These are phyloP conservation scores for Polytrichum commune DNA, from an alignment of 225 moss, liverwort and hornwort species.

Conservation along the genomic window DNA sequence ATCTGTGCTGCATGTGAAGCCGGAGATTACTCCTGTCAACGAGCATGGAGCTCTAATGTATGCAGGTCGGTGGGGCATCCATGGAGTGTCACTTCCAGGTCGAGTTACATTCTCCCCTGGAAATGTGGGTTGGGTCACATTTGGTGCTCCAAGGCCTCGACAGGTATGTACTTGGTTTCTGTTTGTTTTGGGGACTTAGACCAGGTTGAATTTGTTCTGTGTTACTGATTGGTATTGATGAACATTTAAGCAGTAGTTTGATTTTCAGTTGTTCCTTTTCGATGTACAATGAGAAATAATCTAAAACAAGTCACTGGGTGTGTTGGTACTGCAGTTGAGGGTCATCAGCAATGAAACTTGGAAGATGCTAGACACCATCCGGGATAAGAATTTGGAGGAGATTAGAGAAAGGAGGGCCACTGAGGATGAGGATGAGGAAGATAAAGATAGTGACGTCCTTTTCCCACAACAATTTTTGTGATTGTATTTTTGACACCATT, in stretches of 20 bases:
- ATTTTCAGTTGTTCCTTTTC: too few relatives aligned
- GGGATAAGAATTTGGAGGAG: slow-evolving; percentile 30
- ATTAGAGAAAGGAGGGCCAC: slow-evolving; percentile 43
- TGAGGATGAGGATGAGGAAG: slow-evolving; percentile 62
- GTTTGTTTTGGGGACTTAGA: neutral
- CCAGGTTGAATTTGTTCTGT: neutral
- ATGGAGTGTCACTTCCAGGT: slow-evolving; percentile 90
- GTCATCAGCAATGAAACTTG: slow-evolving; percentile 87
- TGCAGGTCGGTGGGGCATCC: slow-evolving; percentile 91
- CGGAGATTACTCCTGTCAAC: slow-evolving; percentile 70
- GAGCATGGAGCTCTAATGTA: slow-evolving; percentile 86
- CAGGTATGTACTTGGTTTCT: slow-evolving; percentile 46
- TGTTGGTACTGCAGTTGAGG: slow-evolving; percentile 58
- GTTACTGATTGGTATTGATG: too few relatives aligned
- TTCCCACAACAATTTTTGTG: slow-evolving; percentile 93
- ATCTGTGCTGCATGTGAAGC: slow-evolving; percentile 47
- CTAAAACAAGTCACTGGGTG: neutral
- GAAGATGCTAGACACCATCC: slow-evolving; percentile 76
- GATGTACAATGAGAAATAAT: too few relatives aligned
- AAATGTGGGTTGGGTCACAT: slow-evolving; percentile 90
- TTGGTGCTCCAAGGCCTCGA: slow-evolving; percentile 89
- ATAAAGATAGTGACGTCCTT: slow-evolving; percentile 65
- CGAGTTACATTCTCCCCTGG: slow-evolving; percentile 90
- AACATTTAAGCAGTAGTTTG: too few relatives aligned
- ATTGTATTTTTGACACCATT: slow-evolving; percentile 20